Evolutionary conservation across 306 rosid genomes (phyloP).

Genomic region (Luffa aegyptiaca): DNA sequence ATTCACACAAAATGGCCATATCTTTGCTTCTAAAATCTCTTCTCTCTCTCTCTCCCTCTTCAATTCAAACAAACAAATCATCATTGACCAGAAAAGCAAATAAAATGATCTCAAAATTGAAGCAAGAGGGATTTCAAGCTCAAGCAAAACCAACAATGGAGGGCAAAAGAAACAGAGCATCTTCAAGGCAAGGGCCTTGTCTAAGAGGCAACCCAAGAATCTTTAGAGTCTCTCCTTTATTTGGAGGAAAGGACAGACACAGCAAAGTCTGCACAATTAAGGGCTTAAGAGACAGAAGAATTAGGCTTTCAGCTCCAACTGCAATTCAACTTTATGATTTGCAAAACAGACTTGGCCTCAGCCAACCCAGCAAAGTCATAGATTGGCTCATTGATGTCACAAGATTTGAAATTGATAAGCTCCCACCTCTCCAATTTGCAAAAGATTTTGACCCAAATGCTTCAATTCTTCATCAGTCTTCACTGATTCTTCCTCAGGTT

Average conservation of each 20-base stretch:
- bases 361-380: slow-evolving; percentile 80
- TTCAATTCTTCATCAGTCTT: neutral
- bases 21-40: too few relatives aligned
- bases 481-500: neutral
- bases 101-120: neutral
- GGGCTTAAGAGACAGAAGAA: slow-evolving; percentile 71
- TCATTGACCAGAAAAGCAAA: neutral
- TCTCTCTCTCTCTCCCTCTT: too few relatives aligned
- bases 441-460: slow-evolving; percentile 9
- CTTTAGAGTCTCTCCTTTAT: slow-evolving; percentile 55
- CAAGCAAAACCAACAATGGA: neutral
- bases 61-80: too few relatives aligned
- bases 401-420: slow-evolving; percentile 59
- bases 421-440: slow-evolving; percentile 72
- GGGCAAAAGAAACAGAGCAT: neutral
- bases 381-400: slow-evolving; percentile 75
- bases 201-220: slow-evolving; percentile 62
- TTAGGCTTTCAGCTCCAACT: slow-evolving; percentile 70
- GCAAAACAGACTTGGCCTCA: slow-evolving; percentile 60
- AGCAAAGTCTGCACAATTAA: slow-evolving; percentile 78
- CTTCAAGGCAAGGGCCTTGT: slow-evolving; percentile 62
- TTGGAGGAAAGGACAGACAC: slow-evolving; percentile 85
- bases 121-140: neutral
- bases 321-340: slow-evolving; percentile 76
- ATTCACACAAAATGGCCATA: neutral